phyloP scores from a whole-genome alignment of 2,329 filamentous ascomycete genomes.

The Canariomyces notabilis region DNA sequence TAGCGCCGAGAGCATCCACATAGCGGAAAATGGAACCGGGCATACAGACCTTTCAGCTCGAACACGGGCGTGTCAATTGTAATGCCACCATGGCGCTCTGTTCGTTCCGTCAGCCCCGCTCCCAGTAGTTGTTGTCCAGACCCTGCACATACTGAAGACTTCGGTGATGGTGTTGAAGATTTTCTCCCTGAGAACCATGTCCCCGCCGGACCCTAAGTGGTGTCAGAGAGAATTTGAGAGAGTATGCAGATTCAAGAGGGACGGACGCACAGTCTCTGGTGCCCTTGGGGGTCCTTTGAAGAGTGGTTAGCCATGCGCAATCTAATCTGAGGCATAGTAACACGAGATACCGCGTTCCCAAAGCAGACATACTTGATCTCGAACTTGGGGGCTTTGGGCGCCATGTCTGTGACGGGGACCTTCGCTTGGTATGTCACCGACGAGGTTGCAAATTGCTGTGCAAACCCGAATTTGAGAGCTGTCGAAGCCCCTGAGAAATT shows the following conservation, averaged over 20 bases:
- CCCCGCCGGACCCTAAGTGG: conserved; percentile 49
- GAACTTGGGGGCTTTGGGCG: conserved; percentile 21
- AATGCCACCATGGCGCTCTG: conserved; percentile 59
- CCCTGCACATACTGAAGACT: conserved; percentile 22
- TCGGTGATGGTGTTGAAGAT: conserved; percentile 25
- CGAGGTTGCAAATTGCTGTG: conserved; percentile 7
- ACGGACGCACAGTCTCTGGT: conserved; percentile 55
- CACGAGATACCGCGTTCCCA: neutral
- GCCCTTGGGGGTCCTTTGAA: conserved; percentile 70
- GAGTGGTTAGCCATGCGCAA: conserved; percentile 26
- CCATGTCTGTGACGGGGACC: conserved; percentile 14
- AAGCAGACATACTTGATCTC: conserved; percentile 19
- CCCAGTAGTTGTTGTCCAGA: neutral
- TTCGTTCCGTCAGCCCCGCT: conserved; percentile 18
- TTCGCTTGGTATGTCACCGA: conserved; percentile 5
- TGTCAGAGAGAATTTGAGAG: conserved; percentile 3
- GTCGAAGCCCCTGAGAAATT: conserved; percentile 1
- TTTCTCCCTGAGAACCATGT: conserved; percentile 52
- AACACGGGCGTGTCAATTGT: conserved; percentile 72
- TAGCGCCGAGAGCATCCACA: conserved; percentile 49
- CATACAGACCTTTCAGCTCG: conserved; percentile 54
- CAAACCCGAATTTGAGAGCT: conserved; percentile 3
- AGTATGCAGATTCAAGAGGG: neutral
- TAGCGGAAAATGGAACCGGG: neutral
- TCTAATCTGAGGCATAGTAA: neutral